Evolutionary conservation across 768 basidiomycete genomes (phyloP), one percentile per base, ranked within the genome.

Genomic region (Serendipita sp.): DNA sequence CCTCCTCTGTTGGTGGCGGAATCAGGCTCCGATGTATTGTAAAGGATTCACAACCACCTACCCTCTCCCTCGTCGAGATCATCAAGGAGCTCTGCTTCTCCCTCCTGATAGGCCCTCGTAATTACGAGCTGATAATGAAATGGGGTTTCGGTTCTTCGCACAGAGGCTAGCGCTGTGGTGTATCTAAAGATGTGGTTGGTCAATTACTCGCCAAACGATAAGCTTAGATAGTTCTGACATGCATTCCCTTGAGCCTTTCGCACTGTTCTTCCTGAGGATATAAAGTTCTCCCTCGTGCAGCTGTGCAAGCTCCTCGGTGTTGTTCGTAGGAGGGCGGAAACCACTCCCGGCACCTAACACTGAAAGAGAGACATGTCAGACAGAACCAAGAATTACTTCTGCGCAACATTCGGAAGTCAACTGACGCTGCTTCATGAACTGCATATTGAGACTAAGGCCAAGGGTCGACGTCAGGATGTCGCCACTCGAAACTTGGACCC

Each of bases 61-160:
- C 41, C 54, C 76, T 89, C 87, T 66, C 78, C 78, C 3, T 77
- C 77, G 65, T 92, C 92, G 73, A 95, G 92, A 69, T 97, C 95
- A 70, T 96, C 93, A 16, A 97, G 76, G 46, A 97, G 74, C 70
- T 95, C 89, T 74, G 95, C 92, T 72, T 98, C 94, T 2, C 92
- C 96, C 67, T 98, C 95, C 69, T 98, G 92, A 71, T 90, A 98
- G 0, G 96, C 93, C 66, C 94, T 80, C n/a, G 93, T 96, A 64
- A 97, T 85, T 8, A 96, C 94, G 8, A 99, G 81, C 73, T 97
- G 89, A 72, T 76, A 79, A 64, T 76, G 72, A 86, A 90, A 74
- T 83, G 85, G 79, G 84, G 89, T 68, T 82, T 74, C 74, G 8
- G 78, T 77, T 66, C 93, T 84, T 65, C 96, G 84, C 72, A 99